phyloP scores from a whole-genome alignment of 129 eudicot genomes.

The Apium graveolens region DNA sequence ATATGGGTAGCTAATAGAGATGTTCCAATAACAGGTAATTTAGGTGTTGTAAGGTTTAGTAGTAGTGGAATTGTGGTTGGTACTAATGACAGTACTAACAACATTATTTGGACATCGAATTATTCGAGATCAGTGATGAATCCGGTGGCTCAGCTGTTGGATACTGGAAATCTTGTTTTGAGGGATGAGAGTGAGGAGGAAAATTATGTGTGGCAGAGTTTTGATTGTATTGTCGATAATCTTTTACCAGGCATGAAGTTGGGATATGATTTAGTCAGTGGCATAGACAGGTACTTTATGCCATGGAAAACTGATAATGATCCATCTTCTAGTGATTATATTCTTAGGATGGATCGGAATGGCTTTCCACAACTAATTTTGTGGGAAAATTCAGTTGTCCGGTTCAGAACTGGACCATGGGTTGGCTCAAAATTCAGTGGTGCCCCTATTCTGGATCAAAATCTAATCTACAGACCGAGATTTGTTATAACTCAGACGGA shows the following conservation, averaged over 20 bases:
- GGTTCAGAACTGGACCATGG: background rate
- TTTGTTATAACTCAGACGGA: background rate
- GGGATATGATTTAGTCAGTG: background rate
- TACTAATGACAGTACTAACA: background rate
- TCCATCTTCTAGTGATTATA: background rate
- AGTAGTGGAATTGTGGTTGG: background rate
- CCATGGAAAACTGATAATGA: conserved; percentile 3
- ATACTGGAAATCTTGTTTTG: conserved; percentile 17
- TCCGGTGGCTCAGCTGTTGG: conserved; percentile 16
- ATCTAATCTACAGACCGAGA: background rate
- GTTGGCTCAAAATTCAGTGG: background rate
- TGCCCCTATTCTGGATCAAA: background rate
- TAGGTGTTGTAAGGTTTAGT: conserved; percentile 1
- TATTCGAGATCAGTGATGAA: conserved; percentile 4
- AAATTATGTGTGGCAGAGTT: conserved; percentile 18
- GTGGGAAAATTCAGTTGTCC: background rate
- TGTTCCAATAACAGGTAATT: background rate
- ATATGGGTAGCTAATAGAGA: conserved; percentile 21
- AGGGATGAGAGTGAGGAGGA: background rate
- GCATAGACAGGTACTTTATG: background rate
- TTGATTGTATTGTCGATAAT: conserved; percentile 6
- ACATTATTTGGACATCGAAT: conserved; percentile 20
- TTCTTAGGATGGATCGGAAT: background rate
- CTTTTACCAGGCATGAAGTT: conserved; percentile 10
- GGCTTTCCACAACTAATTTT: background rate